A percentile compares a stretch with the other conserved stretches of the same genome.
These are phyloP conservation scores for Penicillium sp. DNA, from an alignment of 2,329 filamentous ascomycete genomes.

Conservation along the genomic window DNA sequence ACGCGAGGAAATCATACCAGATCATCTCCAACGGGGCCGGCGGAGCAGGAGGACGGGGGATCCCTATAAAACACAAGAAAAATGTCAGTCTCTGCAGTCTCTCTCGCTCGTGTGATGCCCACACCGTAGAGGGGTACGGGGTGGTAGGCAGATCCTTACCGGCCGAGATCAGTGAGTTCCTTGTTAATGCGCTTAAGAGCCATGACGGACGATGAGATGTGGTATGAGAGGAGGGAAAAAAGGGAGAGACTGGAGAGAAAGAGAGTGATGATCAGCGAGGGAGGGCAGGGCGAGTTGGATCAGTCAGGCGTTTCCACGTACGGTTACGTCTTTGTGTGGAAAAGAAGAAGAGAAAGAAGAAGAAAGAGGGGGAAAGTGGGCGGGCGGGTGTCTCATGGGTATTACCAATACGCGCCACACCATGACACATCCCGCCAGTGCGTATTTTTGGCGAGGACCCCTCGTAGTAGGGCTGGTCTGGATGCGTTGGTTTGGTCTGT, in stretches of 20 bases:
- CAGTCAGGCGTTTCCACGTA: slow-evolving; percentile 25
- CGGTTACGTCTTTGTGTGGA: slow-evolving; percentile 39
- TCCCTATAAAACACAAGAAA: slow-evolving; percentile 66
- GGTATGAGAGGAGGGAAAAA: slow-evolving; percentile 16
- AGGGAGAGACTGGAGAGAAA: slow-evolving; percentile 17
- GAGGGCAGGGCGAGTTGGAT: slow-evolving; percentile 19
- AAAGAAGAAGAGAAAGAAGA: slow-evolving; percentile 40
- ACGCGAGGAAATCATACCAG: slow-evolving; percentile 69
- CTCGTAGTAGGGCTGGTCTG: slow-evolving; percentile 10
- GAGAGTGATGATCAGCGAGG: slow-evolving; percentile 1
- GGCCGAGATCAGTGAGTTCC: slow-evolving; percentile 59
- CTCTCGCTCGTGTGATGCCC: slow-evolving; percentile 14
- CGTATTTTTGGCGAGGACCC: slow-evolving; percentile 12
- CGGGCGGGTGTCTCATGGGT: slow-evolving; percentile 20
- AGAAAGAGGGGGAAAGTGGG: slow-evolving; percentile 35
- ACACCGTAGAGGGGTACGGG: slow-evolving; percentile 2
- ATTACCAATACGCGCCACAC: slow-evolving; percentile 34
- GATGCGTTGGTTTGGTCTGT: not conserved
- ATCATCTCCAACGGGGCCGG: slow-evolving; percentile 95
- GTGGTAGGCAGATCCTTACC: slow-evolving; percentile 45
- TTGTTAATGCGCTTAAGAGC: slow-evolving; percentile 62
- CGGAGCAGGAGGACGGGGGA: slow-evolving; percentile 97
- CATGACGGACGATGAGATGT: slow-evolving; percentile 43
- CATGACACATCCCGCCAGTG: slow-evolving; percentile 27
- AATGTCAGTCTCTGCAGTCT: slow-evolving; percentile 23